A percentile compares a stretch with the other conserved stretches of the same genome.
These are phyloP conservation scores for Linanthus parryae DNA, from an alignment of 148 eudicot genomes.

Conservation along the genomic window DNA sequence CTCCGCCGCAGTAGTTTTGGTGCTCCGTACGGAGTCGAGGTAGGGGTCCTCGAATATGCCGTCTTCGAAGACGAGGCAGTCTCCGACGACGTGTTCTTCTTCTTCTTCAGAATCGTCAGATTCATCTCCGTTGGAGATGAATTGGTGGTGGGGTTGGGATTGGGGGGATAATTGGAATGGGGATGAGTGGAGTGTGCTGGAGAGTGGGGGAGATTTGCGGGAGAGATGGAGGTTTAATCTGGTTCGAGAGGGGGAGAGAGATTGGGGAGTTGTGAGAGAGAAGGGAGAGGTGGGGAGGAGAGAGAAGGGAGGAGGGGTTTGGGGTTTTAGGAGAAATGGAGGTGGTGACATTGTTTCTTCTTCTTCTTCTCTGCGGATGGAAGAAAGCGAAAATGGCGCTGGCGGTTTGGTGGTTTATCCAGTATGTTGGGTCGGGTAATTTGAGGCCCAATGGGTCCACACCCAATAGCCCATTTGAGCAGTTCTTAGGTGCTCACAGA, in stretches of 20 bases:
- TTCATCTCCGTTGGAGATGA: conserved; percentile 20
- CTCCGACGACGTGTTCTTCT: conserved; percentile 69
- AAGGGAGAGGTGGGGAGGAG: conserved; percentile 10
- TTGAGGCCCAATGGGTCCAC: too few species aligned
- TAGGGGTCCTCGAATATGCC: conserved; percentile 73
- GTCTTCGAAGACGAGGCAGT: conserved; percentile 79
- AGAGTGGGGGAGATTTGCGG: neutral
- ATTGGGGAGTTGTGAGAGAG: conserved; percentile 3
- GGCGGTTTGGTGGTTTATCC: too few species aligned
- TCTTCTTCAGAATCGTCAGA: neutral
- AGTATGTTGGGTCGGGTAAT: too few species aligned
- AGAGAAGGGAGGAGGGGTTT: conserved; percentile 4
- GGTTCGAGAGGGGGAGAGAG: conserved; percentile 3
- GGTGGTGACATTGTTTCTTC: too few species aligned
- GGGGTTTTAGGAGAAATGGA: too few species aligned
- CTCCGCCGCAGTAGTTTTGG: conserved; percentile 2
- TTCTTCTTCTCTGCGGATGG: too few species aligned
- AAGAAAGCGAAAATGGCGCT: too few species aligned
- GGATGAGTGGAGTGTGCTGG: neutral
- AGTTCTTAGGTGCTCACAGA: too few species aligned
- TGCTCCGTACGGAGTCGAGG: conserved; percentile 12
- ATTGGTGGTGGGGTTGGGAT: neutral
- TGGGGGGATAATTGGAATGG: conserved; percentile 3
- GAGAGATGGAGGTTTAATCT: neutral
- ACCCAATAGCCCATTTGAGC: too few species aligned